A percentile compares a stretch with the other conserved stretches of the same genome.
phyloP scores from a whole-genome alignment of 208 protist genomes.

The Acanthamoeba divionensis region DNA sequence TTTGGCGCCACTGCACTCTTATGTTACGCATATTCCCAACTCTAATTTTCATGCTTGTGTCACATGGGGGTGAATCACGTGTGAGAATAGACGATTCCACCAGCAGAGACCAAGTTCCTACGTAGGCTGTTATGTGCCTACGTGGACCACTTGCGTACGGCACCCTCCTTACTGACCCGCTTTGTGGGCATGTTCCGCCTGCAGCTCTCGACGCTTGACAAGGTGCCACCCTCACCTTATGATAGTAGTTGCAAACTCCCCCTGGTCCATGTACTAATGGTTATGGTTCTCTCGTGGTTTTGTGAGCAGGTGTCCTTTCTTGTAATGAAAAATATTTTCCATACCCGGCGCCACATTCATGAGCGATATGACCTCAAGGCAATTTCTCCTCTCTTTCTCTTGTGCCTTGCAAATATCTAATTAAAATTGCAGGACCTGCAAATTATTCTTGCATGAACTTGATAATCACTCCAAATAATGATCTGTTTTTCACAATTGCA shows the following conservation, averaged over 20 bases:
- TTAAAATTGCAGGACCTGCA: background rate
- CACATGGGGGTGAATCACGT: background rate
- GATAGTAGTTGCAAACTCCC: background rate
- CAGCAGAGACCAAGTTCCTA: background rate
- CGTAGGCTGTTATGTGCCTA: background rate
- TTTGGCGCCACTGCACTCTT: too few relatives aligned
- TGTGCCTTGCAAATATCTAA: too few relatives aligned
- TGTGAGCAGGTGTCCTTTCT: background rate
- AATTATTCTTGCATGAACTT: background rate
- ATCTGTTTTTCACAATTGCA: background rate
- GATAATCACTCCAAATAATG: background rate
- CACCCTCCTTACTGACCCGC: background rate
- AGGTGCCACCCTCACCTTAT: background rate
- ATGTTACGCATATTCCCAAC: too few relatives aligned
- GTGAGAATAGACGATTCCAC: background rate
- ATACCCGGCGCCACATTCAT: background rate
- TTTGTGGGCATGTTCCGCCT: slow-evolving; percentile 19
- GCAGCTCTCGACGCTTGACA: background rate
- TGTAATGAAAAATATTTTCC: slow-evolving; percentile 16
- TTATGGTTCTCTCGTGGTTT: background rate
- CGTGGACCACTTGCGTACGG: background rate
- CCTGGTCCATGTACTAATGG: too few relatives aligned
- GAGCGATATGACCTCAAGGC: slow-evolving; percentile 22
- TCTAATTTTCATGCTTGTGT: too few relatives aligned
- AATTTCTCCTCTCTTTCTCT: too few relatives aligned